Conservation (phyloP, 768 basidiomycete genomes). For the Boletus insuetus region DNA sequence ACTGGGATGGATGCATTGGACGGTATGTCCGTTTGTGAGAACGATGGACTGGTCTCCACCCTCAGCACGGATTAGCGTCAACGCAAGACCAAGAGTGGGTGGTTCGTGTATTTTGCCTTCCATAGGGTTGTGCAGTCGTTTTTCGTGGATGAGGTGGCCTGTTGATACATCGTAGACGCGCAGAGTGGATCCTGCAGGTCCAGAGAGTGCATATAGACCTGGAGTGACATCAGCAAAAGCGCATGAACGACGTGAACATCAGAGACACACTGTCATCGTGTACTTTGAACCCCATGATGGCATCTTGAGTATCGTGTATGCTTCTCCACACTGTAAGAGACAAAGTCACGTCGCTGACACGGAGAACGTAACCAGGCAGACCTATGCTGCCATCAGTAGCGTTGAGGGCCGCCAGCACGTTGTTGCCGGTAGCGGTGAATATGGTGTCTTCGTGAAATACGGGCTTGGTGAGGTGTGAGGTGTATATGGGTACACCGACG, state of each 20-base stretch:
- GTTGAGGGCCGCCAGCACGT: conserved; percentile 75
- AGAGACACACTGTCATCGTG: conserved; percentile 52
- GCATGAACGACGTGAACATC: not conserved
- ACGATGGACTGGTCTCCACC: conserved; percentile 35
- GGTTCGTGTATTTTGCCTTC: conserved; percentile 50
- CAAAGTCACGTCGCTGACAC: not conserved
- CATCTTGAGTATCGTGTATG: conserved; percentile 67
- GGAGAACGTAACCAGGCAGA: conserved; percentile 28
- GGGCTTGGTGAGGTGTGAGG: conserved; percentile 53
- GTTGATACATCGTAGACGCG: conserved; percentile 63
- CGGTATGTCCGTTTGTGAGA: conserved; percentile 57
- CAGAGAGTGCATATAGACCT: conserved; percentile 77
- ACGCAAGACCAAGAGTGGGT: conserved; percentile 50
- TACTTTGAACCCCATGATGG: conserved; percentile 60
- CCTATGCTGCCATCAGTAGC: conserved; percentile 68
- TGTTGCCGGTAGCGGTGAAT: conserved; percentile 64
- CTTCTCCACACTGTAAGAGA: conserved; percentile 70
- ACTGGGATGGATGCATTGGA: conserved; percentile 47
- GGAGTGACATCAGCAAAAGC: not conserved
- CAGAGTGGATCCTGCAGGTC: conserved; percentile 64
- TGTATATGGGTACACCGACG: conserved; percentile 66
- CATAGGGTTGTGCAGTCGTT: conserved; percentile 48
- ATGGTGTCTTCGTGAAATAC: conserved; percentile 59
- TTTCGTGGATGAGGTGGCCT: conserved; percentile 68
- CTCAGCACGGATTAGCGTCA: conserved; percentile 38